Evolutionary conservation across 1,139 yeast species (phyloP), one percentile per base, ranked within the genome.

Genomic region (Blastobotrys raffinosifermentans): DNA sequence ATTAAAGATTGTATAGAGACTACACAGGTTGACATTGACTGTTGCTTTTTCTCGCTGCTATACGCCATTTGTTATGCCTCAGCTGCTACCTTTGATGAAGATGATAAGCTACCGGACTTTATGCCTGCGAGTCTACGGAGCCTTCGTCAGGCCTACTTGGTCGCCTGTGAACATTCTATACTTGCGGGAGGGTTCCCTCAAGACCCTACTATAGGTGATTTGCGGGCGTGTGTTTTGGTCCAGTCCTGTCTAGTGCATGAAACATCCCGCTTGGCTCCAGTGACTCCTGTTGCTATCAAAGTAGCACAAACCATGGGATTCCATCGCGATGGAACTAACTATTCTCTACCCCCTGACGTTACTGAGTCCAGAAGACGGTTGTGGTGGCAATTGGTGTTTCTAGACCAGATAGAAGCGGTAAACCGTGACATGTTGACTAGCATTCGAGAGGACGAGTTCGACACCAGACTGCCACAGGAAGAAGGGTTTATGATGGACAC

Each of bases 371-470:
- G 27, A n/a, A 6, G 27, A 25, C 13, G 7, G 10, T 8, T 14
- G 6, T 25, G 27, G 27, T 25, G 27, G 27, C 27, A 25, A n/a
- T n/a, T 25, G 27, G 7, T 8, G 7, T 25, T n/a, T 6, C 27
- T 25, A 10, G 27, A 25, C 27, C 27, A 8, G 15, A 25, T 13
- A 6, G 27, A 25, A 6, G 27, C 27, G 7, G 15, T 25, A 8
- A 13, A 8, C 15, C 27, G 15, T 6, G 27, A 25, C 15, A 8
- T 25, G 7, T 8, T 25, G 6, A 14, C 10, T 14, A 25, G 11
- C 11, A 25, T 25, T 25, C 27, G 27, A n/a, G 27, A 25, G 13
- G 27, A 25, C 15, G 27, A 25, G 27, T 25, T 25, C 11, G 27
- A 25, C 11, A 25, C 27, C 7, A 13, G 11, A 14, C 13, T 25